Base-by-base conservation (phyloP, 169 alveolate species). In the Plasmodium gonderi region DNA sequence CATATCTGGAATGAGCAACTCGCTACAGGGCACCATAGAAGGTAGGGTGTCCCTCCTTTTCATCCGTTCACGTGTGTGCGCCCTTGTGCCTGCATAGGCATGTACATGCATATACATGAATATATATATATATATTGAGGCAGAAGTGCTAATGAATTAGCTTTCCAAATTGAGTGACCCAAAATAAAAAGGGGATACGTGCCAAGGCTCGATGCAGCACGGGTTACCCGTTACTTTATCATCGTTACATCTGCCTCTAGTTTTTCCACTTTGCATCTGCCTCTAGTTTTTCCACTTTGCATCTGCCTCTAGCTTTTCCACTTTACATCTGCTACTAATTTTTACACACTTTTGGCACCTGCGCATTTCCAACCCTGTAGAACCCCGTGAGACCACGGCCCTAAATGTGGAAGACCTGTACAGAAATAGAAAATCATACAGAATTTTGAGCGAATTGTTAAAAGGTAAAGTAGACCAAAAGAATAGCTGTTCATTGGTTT, bases 371-470 rank as follows among this genome's bases (percentile, higher is more conserved):
- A n/a, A 29, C 33, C 38, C 72, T n/a, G 0, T 36, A 60, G 67
- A 17, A 9, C 79, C 77, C 12, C 29, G 26, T 17, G n/a, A 51
- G 33, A 76, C 2, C 26, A 17, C 54, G 1, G 54, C 8, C 54
- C 45, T 78, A 20, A 49, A 78, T 31, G 82, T 76, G 20, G 79
- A 54, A 17, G 42, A 78, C 40, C 45, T 90, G 76, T 77, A 33
- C 42, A 36, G 51, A 36, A 90, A 33, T 26, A 90, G 45, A 65
- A 64, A 26, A 2, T 45, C 94, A 9, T 90, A 90, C 72, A 90
- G 74, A 47, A 1, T 38, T 17, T 77, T 90, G 14, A 90, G 94
- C n/a, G 94, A 90, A 65, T 17, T 90, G 47, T 31, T 90, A 54
- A 77, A 77, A 17, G 20, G 36, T 7, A 64, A 44, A 23, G 38